Conservation (phyloP, 2,329 filamentous ascomycete genomes). For the Calonectria ilicicola region DNA sequence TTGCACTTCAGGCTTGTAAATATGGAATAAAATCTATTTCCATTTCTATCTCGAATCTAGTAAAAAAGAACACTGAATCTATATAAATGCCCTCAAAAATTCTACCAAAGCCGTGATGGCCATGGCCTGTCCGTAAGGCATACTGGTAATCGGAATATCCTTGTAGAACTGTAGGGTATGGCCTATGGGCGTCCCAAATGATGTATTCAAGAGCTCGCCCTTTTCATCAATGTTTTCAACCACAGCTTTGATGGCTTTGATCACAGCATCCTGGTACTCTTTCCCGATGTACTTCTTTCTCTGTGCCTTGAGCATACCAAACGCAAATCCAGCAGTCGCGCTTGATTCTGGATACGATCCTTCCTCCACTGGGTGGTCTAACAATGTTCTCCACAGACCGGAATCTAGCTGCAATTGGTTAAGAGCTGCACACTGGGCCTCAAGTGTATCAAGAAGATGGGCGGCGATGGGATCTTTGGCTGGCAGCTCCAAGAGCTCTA, state of each 20-base stretch:
- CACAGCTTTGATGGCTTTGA: slow-evolving; percentile 76
- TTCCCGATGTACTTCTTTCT: slow-evolving; percentile 75
- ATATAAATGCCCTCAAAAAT: slow-evolving; percentile 66
- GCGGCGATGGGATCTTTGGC: slow-evolving; percentile 72
- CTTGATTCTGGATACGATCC: slow-evolving; percentile 83
- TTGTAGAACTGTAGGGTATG: slow-evolving; percentile 80
- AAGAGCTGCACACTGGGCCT: slow-evolving; percentile 77
- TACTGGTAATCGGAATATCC: slow-evolving; percentile 80
- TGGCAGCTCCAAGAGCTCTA: slow-evolving; percentile 76
- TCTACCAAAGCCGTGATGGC: slow-evolving; percentile 85
- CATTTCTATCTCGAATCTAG: too few relatives aligned
- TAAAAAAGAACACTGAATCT: background rate
- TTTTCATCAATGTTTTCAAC: slow-evolving; percentile 72
- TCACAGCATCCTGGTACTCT: slow-evolving; percentile 70
- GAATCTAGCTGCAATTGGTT: slow-evolving; percentile 68
- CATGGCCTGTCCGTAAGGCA: slow-evolving; percentile 90
- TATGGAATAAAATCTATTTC: too few relatives aligned
- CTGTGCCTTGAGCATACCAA: slow-evolving; percentile 80
- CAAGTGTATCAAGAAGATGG: slow-evolving; percentile 71
- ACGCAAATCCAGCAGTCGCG: slow-evolving; percentile 84
- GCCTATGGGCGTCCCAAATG: slow-evolving; percentile 85
- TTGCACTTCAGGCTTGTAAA: too few relatives aligned
- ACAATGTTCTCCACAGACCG: slow-evolving; percentile 80
- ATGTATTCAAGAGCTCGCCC: slow-evolving; percentile 79
- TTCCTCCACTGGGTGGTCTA: slow-evolving; percentile 73